Percentiles rank a stretch among this genome's conserved stretches.
These are phyloP conservation scores for Xylariaceae sp. DNA, from an alignment of 2,329 filamentous ascomycete species.

Conservation along the genomic window DNA sequence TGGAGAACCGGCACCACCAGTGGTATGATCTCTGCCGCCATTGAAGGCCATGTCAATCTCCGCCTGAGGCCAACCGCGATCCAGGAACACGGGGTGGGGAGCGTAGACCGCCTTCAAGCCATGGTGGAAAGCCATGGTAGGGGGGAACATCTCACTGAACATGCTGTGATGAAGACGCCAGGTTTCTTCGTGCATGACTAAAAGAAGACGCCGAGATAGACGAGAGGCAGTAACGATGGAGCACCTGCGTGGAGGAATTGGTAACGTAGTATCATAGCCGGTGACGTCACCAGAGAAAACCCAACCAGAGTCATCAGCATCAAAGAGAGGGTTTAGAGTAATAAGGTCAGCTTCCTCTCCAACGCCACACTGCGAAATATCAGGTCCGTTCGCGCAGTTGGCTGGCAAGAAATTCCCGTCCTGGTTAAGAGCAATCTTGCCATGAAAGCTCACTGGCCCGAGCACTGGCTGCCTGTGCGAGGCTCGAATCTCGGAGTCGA, in stretches of 20 bases:
- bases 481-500: conserved; percentile 53
- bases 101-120: conserved; percentile 74
- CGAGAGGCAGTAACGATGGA: conserved; percentile 68
- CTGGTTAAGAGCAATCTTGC: conserved; percentile 41
- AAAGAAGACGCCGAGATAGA: conserved; percentile 58
- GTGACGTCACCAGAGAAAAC: conserved; percentile 65
- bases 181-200: conserved; percentile 70
- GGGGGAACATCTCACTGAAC: conserved; percentile 77
- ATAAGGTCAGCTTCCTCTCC: conserved; percentile 70
- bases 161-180: conserved; percentile 61
- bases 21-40: conserved; percentile 60
- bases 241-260: conserved; percentile 59
- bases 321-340: conserved; percentile 71
- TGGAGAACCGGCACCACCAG: conserved; percentile 59
- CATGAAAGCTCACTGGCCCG: conserved; percentile 56
- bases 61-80: conserved; percentile 65
- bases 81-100: conserved; percentile 75
- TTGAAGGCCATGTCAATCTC: conserved; percentile 77
- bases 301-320: conserved; percentile 66
- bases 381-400: conserved; percentile 49
- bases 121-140: conserved; percentile 63
- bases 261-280: conserved; percentile 52
- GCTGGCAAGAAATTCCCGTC: conserved; percentile 53
- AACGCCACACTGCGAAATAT: conserved; percentile 54
- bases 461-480: conserved; percentile 55